phyloP scores from a whole-genome alignment of 2,329 filamentous ascomycete genomes.

The Ceratocystis cacaofunesta region DNA sequence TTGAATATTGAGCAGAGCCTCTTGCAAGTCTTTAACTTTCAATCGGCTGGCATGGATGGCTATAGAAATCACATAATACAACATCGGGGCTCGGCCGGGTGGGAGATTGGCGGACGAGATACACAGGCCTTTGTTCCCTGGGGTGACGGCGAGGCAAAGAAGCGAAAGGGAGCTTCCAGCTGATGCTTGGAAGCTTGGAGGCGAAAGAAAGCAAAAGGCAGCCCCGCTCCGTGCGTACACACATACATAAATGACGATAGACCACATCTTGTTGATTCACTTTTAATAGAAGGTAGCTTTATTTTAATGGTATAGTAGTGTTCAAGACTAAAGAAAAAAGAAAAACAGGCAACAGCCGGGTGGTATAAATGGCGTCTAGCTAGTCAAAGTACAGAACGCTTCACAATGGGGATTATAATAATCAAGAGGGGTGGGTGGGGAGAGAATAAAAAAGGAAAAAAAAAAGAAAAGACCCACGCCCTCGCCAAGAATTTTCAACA shows the following conservation, averaged over 20 bases:
- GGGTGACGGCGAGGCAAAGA: not conserved
- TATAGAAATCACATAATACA: not conserved
- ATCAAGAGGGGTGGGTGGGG: not conserved
- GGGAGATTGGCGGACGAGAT: not conserved
- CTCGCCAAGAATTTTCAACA: too few relatives aligned
- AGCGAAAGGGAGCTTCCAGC: not conserved
- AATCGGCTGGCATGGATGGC: not conserved
- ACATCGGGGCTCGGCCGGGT: not conserved
- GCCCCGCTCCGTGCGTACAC: too few relatives aligned
- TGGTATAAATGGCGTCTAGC: not conserved
- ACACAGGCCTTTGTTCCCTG: not conserved
- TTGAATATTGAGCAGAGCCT: slow-evolving; percentile 7
- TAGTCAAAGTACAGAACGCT: not conserved
- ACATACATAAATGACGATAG: not conserved
- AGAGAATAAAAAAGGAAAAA: not conserved
- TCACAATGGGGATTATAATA: not conserved
- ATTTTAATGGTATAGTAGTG: not conserved
- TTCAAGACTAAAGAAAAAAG: not conserved
- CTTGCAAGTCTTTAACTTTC: slow-evolving; percentile 3
- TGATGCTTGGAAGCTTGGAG: not conserved
- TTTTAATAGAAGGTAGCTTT: not conserved
- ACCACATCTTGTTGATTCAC: not conserved
- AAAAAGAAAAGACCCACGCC: too few relatives aligned
- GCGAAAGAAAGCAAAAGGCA: not conserved
- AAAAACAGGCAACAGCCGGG: not conserved